Evolutionary conservation across 805 yeast genomes (phyloP).

Genomic region (Candida maesae): DNA sequence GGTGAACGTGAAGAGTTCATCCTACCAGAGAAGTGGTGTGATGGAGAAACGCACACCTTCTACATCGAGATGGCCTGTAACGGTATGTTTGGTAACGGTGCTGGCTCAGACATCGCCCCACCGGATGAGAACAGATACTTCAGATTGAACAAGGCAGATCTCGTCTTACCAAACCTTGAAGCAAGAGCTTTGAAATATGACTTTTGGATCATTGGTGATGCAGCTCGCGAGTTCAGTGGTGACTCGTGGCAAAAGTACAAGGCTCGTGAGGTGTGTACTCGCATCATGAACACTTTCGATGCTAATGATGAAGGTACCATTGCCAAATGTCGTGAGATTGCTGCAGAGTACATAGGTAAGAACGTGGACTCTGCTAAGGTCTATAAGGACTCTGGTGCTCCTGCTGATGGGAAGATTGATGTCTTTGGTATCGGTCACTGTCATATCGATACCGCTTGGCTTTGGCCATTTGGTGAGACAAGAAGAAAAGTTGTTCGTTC

Average conservation of each 20-base stretch:
- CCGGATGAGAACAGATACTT: slow-evolving; percentile 75
- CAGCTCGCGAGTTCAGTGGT: slow-evolving; percentile 79
- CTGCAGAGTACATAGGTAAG: slow-evolving; percentile 59
- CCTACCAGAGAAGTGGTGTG: slow-evolving; percentile 54
- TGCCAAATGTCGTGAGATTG: slow-evolving; percentile 59
- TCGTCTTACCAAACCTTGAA: slow-evolving; percentile 74
- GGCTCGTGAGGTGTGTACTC: slow-evolving; percentile 76
- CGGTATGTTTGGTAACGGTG: slow-evolving; percentile 85
- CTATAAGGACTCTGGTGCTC: slow-evolving; percentile 38
- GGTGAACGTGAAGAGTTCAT: slow-evolving; percentile 75
- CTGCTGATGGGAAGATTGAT: slow-evolving; percentile 38
- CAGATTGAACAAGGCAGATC: slow-evolving; percentile 62
- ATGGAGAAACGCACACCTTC: slow-evolving; percentile 54
- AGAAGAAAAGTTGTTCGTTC: slow-evolving; percentile 89
- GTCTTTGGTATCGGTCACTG: slow-evolving; percentile 92
- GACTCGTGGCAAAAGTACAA: slow-evolving; percentile 78
- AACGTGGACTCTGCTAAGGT: slow-evolving; percentile 65
- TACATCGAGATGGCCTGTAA: slow-evolving; percentile 91
- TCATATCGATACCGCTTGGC: slow-evolving; percentile 98
- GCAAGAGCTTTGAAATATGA: slow-evolving; percentile 78
- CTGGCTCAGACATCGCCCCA: slow-evolving; percentile 56
- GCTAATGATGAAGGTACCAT: slow-evolving; percentile 58
- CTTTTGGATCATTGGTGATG: slow-evolving; percentile 86
- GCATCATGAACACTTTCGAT: slow-evolving; percentile 82
- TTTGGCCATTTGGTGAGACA: slow-evolving; percentile 99